phyloP scores from a whole-genome alignment of 2,329 filamentous ascomycete species.

The Thelonectria olida region DNA sequence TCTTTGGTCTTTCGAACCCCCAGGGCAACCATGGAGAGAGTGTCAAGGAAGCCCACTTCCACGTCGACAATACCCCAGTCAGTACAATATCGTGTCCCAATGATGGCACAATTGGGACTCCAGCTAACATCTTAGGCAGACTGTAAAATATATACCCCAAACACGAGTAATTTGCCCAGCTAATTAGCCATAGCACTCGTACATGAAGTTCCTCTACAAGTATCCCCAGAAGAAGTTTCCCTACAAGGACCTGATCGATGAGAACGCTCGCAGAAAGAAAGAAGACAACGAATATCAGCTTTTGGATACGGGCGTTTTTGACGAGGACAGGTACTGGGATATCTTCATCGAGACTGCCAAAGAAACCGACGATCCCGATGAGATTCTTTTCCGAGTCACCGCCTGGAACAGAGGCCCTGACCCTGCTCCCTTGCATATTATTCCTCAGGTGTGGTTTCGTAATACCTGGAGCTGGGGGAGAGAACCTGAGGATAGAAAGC shows the following conservation, averaged over 20 bases:
- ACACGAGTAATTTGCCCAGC: neutral
- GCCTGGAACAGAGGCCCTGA: slow-evolving; percentile 96
- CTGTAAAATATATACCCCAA: slow-evolving; percentile 50
- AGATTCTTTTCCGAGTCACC: slow-evolving; percentile 92
- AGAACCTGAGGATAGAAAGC: slow-evolving; percentile 79
- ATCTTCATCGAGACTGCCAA: slow-evolving; percentile 97
- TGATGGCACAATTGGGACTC: neutral
- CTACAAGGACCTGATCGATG: slow-evolving; percentile 85
- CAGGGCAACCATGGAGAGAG: slow-evolving; percentile 98
- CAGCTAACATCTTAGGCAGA: slow-evolving; percentile 48
- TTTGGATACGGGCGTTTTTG: slow-evolving; percentile 86
- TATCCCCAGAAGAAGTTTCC: slow-evolving; percentile 93
- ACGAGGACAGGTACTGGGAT: slow-evolving; percentile 94
- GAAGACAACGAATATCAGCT: slow-evolving; percentile 91
- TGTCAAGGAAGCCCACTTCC: slow-evolving; percentile 96
- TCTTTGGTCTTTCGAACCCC: slow-evolving; percentile 94
- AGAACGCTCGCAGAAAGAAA: slow-evolving; percentile 81
- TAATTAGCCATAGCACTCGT: slow-evolving; percentile 75
- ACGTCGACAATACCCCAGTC: slow-evolving; percentile 89
- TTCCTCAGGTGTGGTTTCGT: slow-evolving; percentile 95
- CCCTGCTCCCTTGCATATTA: slow-evolving; percentile 88
- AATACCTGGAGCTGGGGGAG: slow-evolving; percentile 98
- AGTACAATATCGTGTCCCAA: slow-evolving; percentile 38
- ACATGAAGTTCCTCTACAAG: slow-evolving; percentile 99
- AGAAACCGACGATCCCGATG: slow-evolving; percentile 89